Evolutionary conservation across 148 eudicot species (phyloP).

Genomic region (Diospyros kaki): DNA sequence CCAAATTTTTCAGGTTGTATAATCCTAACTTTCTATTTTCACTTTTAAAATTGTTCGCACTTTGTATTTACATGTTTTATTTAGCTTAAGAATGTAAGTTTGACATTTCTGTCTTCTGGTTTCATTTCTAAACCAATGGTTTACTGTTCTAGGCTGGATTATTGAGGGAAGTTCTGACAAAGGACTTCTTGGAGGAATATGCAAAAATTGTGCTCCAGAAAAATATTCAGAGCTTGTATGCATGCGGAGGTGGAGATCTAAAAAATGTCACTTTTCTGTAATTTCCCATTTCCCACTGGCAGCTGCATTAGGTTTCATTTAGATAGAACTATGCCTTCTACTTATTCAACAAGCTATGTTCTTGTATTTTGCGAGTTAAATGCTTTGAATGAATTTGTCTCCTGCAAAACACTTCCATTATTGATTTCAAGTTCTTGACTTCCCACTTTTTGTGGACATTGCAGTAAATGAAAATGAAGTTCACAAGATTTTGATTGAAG

Average conservation of each 20-base stretch:
- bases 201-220: slow-evolving; percentile 60
- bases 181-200: slow-evolving; percentile 69
- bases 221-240: slow-evolving; percentile 77
- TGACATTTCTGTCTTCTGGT: background rate
- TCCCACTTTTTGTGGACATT: slow-evolving; percentile 17
- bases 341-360: background rate
- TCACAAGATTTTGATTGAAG: slow-evolving; percentile 52
- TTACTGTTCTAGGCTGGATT: slow-evolving; percentile 70
- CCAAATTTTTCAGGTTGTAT: slow-evolving; percentile 83
- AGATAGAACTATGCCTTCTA: slow-evolving; percentile 8
- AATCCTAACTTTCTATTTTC: background rate
- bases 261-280: slow-evolving; percentile 9
- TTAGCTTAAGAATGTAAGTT: background rate
- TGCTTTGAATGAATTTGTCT: background rate
- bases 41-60: background rate
- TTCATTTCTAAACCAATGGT: background rate
- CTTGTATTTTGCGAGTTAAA: background rate
- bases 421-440: slow-evolving; percentile 8
- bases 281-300: slow-evolving; percentile 5
- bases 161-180: slow-evolving; percentile 57
- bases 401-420: slow-evolving; percentile 1
- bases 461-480: slow-evolving; percentile 78
- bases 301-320: slow-evolving; percentile 11
- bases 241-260: slow-evolving; percentile 83
- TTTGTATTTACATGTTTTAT: background rate